Base-by-base conservation (phyloP, 257 asterid species). In the Solanum microdontum region DNA sequence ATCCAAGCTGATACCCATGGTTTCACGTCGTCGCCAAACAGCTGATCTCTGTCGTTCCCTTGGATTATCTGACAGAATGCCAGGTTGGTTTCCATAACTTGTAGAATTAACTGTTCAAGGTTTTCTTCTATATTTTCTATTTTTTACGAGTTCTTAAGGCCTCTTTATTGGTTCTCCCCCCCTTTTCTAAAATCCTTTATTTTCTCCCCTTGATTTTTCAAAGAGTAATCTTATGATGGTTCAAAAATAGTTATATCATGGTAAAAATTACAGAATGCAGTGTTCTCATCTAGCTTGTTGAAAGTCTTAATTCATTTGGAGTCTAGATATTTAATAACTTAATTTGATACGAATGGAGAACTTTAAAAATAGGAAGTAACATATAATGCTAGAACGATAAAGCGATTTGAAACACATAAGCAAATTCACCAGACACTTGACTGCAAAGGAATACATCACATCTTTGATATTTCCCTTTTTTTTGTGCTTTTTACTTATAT, bases 11-110 rank as follows among this genome's bases (percentile, higher is more conserved):
- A 94, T 97, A 87, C 99, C 99, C 55, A 97, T 97, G 99, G 99
- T 97, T 79, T 96, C 99, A 87, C 98, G 99, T 37, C 98, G 99
- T 62, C 95, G 99, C 55, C 99, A 97, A 90, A 94, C 98, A 72
- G 98, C 99, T 87, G 99, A 97, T 87, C 89, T 97, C 86, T 97
- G 99, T 87, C 99, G 98, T 84, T 92, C 89, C 87, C 99, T 97
- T 92, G 99, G 98, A 79, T 90, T 97, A 92, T 91, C 98, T 0
- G 98, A 96, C 88, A 95, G 94, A 91, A 97, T 97, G 98, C 98
- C 98, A 93, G 99, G 99, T 96, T 92, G 76, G 91, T 88, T 75
- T 89, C 39, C 82, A 82, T 55, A 23, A 13, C 15, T 48, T 36
- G 36, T 58, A 73, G 51, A 26, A 43, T 28, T 17, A 45, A 48